Evolutionary conservation across 176 grass and related monocot species (phyloP), one percentile per base, ranked within the genome.

Genomic region (Musa acuminata): DNA sequence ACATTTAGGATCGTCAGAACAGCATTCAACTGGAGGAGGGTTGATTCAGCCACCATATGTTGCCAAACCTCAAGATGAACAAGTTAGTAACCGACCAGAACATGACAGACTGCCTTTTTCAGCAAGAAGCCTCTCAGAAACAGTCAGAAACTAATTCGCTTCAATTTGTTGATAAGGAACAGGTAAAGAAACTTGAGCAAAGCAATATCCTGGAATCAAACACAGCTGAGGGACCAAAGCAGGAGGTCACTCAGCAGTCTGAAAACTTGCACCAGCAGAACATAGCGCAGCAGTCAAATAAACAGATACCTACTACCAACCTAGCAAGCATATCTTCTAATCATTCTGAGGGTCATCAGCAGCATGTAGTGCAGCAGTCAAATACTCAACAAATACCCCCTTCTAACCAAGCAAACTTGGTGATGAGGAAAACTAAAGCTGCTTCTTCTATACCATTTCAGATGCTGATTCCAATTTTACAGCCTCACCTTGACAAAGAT

Each of bases 401-500:
- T 80, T 68, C 78, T 26, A 89, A 85, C 21, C 72, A 92, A 88
- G 77, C 85, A 75, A 88, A 82, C 66, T 84, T 53, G 75, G 78
- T 77, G 53, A 77, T 71, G 77, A 82, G 49, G 50, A 60, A 50
- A 67, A 64, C 58, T 62, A 93, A 93, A 84, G 24, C 73, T 81
- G 64, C 53, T 59, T 88, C 95, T 20, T 82, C 89, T 55, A 92
- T 98, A 78, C 78, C 95, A 79, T 98, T 98, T 77, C 88, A 98
- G 60, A 85, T 93, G 95, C 78, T 98, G 80, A 89, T 98, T 52
- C 95, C 90, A 11, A 91, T 98, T 73, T 84, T 98, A 80, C 85
- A 88, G n/a, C 95, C 80, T 70, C 77, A 93, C 71, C 86, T 98
- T 29, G 90, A 98, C 75, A 93, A 98, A 78, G 88, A 93, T 67